These are phyloP conservation scores for Kodamaea arcana DNA, from an alignment of 1,139 yeast species.

Conservation along the genomic window DNA sequence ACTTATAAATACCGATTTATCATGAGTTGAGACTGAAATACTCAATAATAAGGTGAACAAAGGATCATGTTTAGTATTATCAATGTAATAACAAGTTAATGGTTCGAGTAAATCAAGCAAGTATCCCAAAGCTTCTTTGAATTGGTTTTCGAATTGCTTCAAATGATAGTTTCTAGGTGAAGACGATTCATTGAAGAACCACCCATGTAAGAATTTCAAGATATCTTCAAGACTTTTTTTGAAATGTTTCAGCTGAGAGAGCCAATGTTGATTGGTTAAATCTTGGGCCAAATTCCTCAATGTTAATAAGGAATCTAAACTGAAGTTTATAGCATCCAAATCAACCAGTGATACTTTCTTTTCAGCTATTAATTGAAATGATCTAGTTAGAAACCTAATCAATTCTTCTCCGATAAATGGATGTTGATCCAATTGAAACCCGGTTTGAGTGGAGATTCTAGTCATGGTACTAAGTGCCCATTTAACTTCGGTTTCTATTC, in stretches of 20 bases:
- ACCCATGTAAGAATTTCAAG: constrained; percentile 44
- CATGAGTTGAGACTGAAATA: constrained; percentile 46
- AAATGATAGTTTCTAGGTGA: constrained; percentile 12
- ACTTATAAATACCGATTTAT: constrained; percentile 47
- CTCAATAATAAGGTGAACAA: constrained; percentile 50
- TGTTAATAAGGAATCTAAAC: constrained; percentile 64
- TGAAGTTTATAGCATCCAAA: constrained; percentile 36
- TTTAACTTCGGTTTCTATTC: constrained; percentile 54
- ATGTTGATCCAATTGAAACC: constrained; percentile 44
- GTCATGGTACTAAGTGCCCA: constrained; percentile 66
- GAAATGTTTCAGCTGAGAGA: constrained; percentile 54
- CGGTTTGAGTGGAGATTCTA: constrained; percentile 39
- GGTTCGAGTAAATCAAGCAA: constrained; percentile 80
- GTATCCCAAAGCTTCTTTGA: constrained; percentile 62
- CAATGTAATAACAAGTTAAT: constrained; percentile 76
- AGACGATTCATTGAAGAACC: constrained; percentile 25
- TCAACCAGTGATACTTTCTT: constrained; percentile 19
- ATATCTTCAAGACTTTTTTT: constrained; percentile 45
- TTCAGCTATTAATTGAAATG: constrained; percentile 24
- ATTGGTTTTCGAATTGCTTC: constrained; percentile 33
- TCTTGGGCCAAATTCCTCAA: constrained; percentile 82
- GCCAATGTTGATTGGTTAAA: constrained; percentile 72
- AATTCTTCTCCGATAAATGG: constrained; percentile 50
- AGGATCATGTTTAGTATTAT: constrained; percentile 61
- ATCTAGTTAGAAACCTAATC: constrained; percentile 38